phyloP scores from a whole-genome alignment of 78 protist genomes.

The Mantamonas sphyraenae region DNA sequence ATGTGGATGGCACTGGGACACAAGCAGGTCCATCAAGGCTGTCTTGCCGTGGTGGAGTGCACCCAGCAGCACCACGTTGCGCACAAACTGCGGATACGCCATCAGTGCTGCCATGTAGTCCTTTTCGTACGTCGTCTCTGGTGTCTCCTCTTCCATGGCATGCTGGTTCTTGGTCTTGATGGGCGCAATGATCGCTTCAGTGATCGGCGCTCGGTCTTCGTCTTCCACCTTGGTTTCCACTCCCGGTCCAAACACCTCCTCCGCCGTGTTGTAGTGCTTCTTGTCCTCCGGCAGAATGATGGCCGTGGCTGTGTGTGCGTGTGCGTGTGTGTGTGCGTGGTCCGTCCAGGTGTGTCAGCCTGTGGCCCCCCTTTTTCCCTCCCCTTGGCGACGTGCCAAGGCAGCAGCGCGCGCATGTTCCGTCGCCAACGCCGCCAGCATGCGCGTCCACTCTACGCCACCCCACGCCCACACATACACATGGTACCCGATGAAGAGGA shows the following conservation, averaged over 20 bases:
- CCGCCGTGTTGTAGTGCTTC: constrained; percentile 87
- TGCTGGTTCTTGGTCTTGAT: constrained; percentile 30
- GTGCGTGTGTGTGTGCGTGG: too few species aligned
- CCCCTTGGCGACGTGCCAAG: not conserved
- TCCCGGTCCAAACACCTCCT: constrained; percentile 75
- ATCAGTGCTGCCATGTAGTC: constrained; percentile 28
- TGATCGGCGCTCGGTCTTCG: constrained; percentile 93
- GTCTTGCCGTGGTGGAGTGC: constrained; percentile 92
- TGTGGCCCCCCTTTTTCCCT: not conserved
- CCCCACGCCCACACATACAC: not conserved
- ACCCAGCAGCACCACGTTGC: constrained; percentile 88
- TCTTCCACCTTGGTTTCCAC: constrained; percentile 92
- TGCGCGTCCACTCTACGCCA: not conserved
- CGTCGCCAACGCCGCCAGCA: too few species aligned
- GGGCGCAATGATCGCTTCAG: constrained; percentile 93
- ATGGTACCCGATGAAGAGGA: too few species aligned
- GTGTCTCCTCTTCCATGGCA: constrained; percentile 25
- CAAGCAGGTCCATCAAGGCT: constrained; percentile 76
- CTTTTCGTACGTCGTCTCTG: constrained; percentile 24
- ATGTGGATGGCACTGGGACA: constrained; percentile 72
- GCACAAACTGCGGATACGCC: constrained; percentile 53
- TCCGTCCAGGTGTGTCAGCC: too few species aligned
- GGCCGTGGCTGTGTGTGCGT: constrained; percentile 28
- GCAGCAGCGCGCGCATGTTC: not conserved
- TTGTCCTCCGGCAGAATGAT: constrained; percentile 94